Evolutionary conservation across 2,329 filamentous ascomycete genomes (phyloP).

Genomic region (Arthrobotrys conoides): DNA sequence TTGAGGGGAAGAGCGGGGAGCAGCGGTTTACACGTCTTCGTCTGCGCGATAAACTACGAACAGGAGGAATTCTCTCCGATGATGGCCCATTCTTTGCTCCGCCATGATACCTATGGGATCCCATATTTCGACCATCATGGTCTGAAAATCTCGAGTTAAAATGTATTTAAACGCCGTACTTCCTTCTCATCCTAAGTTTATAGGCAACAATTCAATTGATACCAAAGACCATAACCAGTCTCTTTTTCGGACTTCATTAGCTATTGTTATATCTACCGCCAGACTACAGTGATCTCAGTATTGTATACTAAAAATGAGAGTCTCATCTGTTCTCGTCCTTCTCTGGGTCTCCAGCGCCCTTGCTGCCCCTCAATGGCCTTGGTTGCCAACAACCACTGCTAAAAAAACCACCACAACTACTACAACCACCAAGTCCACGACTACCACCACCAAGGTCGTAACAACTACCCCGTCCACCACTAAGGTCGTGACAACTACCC

Average conservation of each 20-base stretch:
- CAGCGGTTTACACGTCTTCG: neutral
- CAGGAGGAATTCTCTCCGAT: constrained; percentile 2
- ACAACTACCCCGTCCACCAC: constrained; percentile 3
- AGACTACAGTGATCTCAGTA: no score
- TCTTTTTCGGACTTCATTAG: neutral
- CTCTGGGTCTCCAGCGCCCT: constrained; percentile 9
- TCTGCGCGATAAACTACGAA: constrained; percentile 3
- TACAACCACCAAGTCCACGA: neutral
- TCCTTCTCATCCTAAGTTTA: neutral
- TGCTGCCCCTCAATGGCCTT: constrained; percentile 10
- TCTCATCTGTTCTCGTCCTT: constrained; percentile 2
- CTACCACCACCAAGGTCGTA: neutral
- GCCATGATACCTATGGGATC: neutral
- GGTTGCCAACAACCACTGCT: neutral
- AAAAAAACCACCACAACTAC: constrained; percentile 4
- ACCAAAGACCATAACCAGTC: neutral
- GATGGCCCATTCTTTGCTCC: neutral
- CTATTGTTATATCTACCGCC: neutral
- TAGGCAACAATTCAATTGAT: neutral
- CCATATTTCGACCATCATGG: neutral
- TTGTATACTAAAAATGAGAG: neutral
- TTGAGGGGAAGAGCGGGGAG: neutral
- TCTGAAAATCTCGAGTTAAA: neutral
- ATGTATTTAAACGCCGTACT: neutral
- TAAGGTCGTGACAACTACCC: neutral